Conservation (phyloP, 257 asterid genomes). For the Catharanthus roseus region DNA sequence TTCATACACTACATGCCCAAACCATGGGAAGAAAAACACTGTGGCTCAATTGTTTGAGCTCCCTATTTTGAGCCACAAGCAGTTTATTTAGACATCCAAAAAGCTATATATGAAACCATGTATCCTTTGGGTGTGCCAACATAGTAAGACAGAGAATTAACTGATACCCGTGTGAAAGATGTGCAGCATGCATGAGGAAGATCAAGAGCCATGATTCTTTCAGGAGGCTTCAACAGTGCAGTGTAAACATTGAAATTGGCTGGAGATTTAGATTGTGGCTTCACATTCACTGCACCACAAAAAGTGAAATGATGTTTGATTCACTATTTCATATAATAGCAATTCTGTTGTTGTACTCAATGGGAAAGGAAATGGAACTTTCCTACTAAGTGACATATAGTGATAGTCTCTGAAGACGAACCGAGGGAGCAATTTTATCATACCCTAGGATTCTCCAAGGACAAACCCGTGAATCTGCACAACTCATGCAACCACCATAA, state of each 20-base stretch:
- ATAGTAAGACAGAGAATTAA: background rate
- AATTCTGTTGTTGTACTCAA: too few relatives aligned
- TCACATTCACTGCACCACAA: constrained; percentile 46
- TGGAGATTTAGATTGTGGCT: constrained; percentile 64
- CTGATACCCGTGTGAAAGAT: constrained; percentile 68
- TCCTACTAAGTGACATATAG: too few relatives aligned
- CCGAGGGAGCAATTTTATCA: too few relatives aligned
- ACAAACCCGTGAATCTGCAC: too few relatives aligned
- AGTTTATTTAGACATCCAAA: background rate
- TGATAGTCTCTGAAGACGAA: too few relatives aligned
- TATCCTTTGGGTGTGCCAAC: background rate
- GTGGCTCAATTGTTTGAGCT: background rate
- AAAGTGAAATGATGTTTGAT: background rate
- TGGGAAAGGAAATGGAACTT: too few relatives aligned
- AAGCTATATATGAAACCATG: background rate
- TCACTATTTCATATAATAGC: too few relatives aligned
- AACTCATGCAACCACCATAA: too few relatives aligned
- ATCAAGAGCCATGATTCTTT: constrained; percentile 79
- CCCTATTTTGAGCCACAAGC: background rate
- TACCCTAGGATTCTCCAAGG: too few relatives aligned
- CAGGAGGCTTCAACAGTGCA: constrained; percentile 71
- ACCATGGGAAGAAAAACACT: background rate
- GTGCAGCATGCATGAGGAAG: constrained; percentile 85
- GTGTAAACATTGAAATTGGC: constrained; percentile 82
- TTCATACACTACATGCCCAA: background rate